Percentiles rank a stretch among this genome's conserved stretches.
These are phyloP conservation scores for Serendipita sp. DNA, from an alignment of 768 basidiomycete genomes.

Conservation along the genomic window DNA sequence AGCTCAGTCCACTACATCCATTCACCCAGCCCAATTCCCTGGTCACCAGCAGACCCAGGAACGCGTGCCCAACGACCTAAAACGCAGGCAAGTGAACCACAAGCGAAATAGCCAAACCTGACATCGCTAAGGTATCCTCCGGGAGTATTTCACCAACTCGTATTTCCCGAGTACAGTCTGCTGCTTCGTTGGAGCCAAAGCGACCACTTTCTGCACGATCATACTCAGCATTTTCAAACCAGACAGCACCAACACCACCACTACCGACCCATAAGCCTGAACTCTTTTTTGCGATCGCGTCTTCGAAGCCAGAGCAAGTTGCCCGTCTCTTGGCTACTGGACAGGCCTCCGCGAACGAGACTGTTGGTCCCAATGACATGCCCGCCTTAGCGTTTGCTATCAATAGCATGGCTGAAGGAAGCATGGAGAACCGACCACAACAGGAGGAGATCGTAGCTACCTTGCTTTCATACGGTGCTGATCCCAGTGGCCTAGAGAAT, in stretches of 20 bases:
- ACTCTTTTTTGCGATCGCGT: slow-evolving; percentile 3
- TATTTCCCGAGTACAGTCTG: background rate
- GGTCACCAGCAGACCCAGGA: background rate
- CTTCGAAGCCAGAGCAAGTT: background rate
- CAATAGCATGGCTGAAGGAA: background rate
- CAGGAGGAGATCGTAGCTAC: background rate
- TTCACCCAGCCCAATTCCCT: background rate
- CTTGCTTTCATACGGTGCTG: background rate
- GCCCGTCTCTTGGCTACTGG: background rate
- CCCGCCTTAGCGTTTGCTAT: background rate
- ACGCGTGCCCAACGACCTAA: too few relatives aligned
- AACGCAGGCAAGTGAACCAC: too few relatives aligned
- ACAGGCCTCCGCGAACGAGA: background rate
- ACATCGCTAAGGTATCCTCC: background rate
- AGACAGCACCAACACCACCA: background rate
- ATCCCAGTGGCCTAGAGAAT: background rate
- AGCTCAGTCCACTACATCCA: slow-evolving; percentile 1
- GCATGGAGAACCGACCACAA: background rate
- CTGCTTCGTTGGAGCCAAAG: background rate
- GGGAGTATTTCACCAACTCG: background rate
- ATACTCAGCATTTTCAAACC: background rate
- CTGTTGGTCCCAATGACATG: background rate
- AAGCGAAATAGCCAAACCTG: background rate
- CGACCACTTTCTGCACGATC: background rate
- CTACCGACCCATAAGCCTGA: background rate